These are phyloP conservation scores for Rhodotorula sp. DNA, from an alignment of 1,284 basidiomycete genomes.

Conservation along the genomic window DNA sequence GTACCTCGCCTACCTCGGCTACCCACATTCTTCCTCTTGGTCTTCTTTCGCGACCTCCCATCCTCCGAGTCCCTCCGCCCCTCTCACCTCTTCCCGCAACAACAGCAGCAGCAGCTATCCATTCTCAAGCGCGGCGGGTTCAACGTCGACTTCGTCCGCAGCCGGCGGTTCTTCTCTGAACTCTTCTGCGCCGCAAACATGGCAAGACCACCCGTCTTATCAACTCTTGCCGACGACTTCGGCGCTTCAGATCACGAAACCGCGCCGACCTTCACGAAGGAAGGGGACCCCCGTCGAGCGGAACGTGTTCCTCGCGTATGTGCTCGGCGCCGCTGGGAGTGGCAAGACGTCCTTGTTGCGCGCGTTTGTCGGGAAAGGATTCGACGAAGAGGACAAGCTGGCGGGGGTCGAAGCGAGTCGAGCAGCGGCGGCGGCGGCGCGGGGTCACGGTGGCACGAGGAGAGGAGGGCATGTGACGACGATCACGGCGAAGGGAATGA, in stretches of 20 bases:
- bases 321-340: constrained; percentile 91
- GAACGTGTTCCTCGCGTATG: constrained; percentile 73
- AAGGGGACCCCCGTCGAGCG: constrained; percentile 61
- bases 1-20: constrained; percentile 93
- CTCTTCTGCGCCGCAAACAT: constrained; percentile 49
- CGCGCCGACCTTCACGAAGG: constrained; percentile 53
- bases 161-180: constrained; percentile 67
- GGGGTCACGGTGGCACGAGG: background rate
- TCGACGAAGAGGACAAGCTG: constrained; percentile 29
- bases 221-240: constrained; percentile 57
- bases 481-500: background rate
- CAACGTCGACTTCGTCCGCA: background rate
- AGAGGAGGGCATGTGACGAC: constrained; percentile 28
- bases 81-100: constrained; percentile 56
- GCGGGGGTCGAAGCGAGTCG: background rate
- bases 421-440: background rate
- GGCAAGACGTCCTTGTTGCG: constrained; percentile 88
- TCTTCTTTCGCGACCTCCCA: constrained; percentile 47
- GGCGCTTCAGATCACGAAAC: constrained; percentile 75
- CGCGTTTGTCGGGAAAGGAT: constrained; percentile 80
- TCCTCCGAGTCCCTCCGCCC: constrained; percentile 4
- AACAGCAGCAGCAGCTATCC: constrained; percentile 84
- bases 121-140: constrained; percentile 63
- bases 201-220: constrained; percentile 50
- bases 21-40: constrained; percentile 67